phyloP scores from a whole-genome alignment of 495 filamentous ascomycete genomes.

The Sordaria brevicollis region DNA sequence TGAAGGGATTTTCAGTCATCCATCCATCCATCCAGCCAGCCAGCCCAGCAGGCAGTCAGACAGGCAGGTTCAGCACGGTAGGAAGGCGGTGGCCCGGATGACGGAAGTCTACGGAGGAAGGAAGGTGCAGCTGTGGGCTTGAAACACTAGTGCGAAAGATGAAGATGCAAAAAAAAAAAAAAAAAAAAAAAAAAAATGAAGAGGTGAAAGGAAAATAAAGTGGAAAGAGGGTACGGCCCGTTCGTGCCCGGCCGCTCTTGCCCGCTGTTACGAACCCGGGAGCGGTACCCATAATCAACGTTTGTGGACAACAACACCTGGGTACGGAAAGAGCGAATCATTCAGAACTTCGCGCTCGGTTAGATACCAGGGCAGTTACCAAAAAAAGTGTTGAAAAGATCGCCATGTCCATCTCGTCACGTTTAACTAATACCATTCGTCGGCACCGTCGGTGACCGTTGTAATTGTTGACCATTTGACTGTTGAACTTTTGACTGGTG shows the following conservation, averaged over 20 bases:
- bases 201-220: too few species aligned
- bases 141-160: not conserved
- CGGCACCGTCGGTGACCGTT: too few species aligned
- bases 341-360: not conserved
- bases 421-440: not conserved
- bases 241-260: not conserved
- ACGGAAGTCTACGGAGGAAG: too few species aligned
- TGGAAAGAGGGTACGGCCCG: not conserved
- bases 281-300: not conserved
- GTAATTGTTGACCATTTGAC: not conserved
- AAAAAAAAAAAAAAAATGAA: not conserved
- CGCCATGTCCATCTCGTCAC: not conserved
- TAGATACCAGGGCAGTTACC: not conserved
- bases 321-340: not conserved
- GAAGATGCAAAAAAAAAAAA: not conserved
- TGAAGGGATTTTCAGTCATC: not conserved
- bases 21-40: too few species aligned
- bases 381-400: not conserved
- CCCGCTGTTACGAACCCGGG: not conserved
- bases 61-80: too few species aligned
- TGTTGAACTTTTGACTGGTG: not conserved
- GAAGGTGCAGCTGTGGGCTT: not conserved
- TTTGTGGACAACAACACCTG: too few species aligned
- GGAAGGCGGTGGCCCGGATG: not conserved
- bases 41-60: not conserved